Base-by-base conservation (phyloP, 805 yeast species). In the Spathaspora sp. region DNA sequence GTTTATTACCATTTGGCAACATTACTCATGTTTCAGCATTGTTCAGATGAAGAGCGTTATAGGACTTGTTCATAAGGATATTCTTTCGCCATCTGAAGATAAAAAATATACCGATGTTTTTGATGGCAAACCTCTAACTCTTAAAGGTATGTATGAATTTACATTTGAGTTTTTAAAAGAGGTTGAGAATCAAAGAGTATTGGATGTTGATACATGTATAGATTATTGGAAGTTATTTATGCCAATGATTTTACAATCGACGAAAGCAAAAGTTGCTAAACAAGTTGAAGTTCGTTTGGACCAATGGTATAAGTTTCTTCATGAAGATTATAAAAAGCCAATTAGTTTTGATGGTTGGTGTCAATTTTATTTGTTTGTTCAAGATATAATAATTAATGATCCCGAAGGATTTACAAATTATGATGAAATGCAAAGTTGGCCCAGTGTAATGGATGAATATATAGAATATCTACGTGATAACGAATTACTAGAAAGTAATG, bases 341-440 rank as follows among this genome's bases (percentile, higher is more conserved):
- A 76, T 94, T 38, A 78, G 87, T 5, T 80, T 69, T 55, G 99
- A 93, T 61, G 81, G 85, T 20, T 93, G 97, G 97, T 77, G 80
- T 54, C 91, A 92, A 97, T 71, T 87, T 51, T 77, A 77, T 50
- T 82, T 83, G 51, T 89, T 91, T 60, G 67, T 86, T 50, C 67
- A 71, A 49, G 79, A 80, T 53, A 76, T 76, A 53, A 67, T 80
- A 1, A 44, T 52, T 2, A 55, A 64, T 2, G 87, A 89, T 53
- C 81, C 87, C 0, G 54, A 23, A 2, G 55, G 61, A 1, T 70
- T 93, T 5, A 67, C 68, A 14, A 69, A 67, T 2, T 92, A 91
- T 66, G 92, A 87, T 59, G 94, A 86, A 56, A 79, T 80, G 58
- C 91, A 87, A 20, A 88, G 97, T 0, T 93, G 98, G 98, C 99